Evolutionary conservation across 306 rosid genomes (phyloP), one percentile per base, ranked within the genome.

Genomic region (Oxytropis ochrocephala): DNA sequence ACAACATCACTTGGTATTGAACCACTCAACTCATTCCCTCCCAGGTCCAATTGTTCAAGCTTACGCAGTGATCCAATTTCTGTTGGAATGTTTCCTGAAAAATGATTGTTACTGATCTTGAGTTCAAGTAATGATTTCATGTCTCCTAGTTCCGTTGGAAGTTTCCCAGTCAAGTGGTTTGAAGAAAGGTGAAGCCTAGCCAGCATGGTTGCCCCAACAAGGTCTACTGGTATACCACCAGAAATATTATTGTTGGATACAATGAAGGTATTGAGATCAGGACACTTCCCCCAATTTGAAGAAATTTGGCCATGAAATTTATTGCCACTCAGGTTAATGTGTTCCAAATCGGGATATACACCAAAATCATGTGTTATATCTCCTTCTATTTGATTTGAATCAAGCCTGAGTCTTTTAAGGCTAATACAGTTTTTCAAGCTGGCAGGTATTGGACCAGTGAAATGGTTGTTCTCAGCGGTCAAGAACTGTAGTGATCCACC

Each of bases 131-230:
- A 36, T 4, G 35, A 18, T 24, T 4, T 57, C 56, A 70, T 12
- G 5, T 43, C 48, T 11, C 75, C 72, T 9, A 86, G 12, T 36
- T 81, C 85, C 59, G 19, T 81, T 11, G 91, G 83, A 69, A 83
- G 62, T 9, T 65, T 53, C 53, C 85, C 85, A 0, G 13, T 39
- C 39, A 86, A 60, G 32, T 12, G 61, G 14, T 81, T 84, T 0
- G 76, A 76, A 47, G 78, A 81, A 30, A 81, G 81, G 11, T 83
- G 56, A 41, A 81, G 74, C 16, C 2, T 6, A 8, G 44, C 70
- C 0, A 83, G 41, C 11, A 64, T 70, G 29, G 53, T 21, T 30
- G 59, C 51, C 12, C 42, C 66, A 14, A 29, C 64, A 56, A 80
- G 48, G 7, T 75, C 62, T 33, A 51, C 7, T 11, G 78, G 80